These are phyloP conservation scores for Tetracladium setigerum DNA, from an alignment of 495 filamentous ascomycete species.

Conservation along the genomic window DNA sequence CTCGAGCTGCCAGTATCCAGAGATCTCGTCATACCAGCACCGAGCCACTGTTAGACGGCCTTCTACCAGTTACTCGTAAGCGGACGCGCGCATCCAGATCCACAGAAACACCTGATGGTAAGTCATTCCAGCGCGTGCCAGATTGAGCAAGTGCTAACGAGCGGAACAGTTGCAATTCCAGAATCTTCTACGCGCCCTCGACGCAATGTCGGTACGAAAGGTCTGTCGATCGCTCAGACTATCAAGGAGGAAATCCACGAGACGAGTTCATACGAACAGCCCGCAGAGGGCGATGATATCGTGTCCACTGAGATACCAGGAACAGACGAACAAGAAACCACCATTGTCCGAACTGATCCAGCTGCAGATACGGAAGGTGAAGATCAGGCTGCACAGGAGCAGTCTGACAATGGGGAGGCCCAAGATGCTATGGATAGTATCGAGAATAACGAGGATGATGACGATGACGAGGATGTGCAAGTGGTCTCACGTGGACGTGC, in stretches of 20 bases:
- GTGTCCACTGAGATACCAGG: constrained; percentile 18
- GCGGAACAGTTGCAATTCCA: constrained; percentile 55
- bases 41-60: too few species aligned
- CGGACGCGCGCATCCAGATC: too few species aligned
- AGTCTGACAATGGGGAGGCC: constrained; percentile 29
- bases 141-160: too few species aligned
- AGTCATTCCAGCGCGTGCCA: too few species aligned
- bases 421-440: constrained; percentile 8
- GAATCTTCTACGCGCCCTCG: constrained; percentile 43
- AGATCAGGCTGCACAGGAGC: constrained; percentile 34
- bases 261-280: constrained; percentile 27
- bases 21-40: background rate
- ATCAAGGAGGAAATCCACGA: constrained; percentile 54
- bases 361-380: constrained; percentile 20
- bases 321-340: constrained; percentile 33
- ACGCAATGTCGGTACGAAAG: constrained; percentile 53
- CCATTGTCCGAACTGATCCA: constrained; percentile 12
- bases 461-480: constrained; percentile 63
- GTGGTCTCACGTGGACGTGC: constrained; percentile 35
- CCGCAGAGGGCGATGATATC: constrained; percentile 10
- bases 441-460: constrained; percentile 36
- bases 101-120: too few species aligned
- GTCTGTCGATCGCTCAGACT: constrained; percentile 47
- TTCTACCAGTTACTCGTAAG: too few species aligned
- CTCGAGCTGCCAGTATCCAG: constrained; percentile 38